These are phyloP conservation scores for Boletus eberwhitei DNA, from an alignment of 768 basidiomycete species.

Conservation along the genomic window DNA sequence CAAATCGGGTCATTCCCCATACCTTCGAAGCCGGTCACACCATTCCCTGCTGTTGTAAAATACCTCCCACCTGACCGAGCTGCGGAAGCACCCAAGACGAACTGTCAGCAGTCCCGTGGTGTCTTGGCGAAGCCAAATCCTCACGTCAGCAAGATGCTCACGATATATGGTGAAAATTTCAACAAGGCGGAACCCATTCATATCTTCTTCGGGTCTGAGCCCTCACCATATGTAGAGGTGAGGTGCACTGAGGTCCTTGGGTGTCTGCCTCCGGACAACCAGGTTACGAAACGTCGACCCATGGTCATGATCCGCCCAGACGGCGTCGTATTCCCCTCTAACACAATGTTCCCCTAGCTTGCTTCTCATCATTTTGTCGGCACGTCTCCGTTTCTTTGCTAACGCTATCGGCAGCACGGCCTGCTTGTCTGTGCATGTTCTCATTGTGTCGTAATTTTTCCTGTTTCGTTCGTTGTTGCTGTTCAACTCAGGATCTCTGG, in stretches of 20 bases:
- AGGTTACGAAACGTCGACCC: conserved; percentile 65
- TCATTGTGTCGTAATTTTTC: conserved; percentile 21
- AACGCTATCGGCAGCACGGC: conserved; percentile 29
- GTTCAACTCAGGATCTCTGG: conserved; percentile 29
- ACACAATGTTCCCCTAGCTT: conserved; percentile 71
- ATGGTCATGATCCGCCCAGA: conserved; percentile 81
- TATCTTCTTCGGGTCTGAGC: conserved; percentile 85
- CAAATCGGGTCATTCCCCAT: conserved; percentile 73
- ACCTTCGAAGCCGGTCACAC: conserved; percentile 79
- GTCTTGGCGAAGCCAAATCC: conserved; percentile 75
- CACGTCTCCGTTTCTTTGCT: conserved; percentile 15
- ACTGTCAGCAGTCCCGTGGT: conserved; percentile 61
- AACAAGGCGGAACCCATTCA: conserved; percentile 75
- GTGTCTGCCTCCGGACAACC: conserved; percentile 73
- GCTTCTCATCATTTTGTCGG: conserved; percentile 5
- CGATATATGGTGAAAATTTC: conserved; percentile 88
- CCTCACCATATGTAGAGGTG: conserved; percentile 83
- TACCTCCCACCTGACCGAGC: conserved; percentile 89
- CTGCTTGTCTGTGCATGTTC: conserved; percentile 22
- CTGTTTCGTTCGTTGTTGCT: conserved; percentile 16
- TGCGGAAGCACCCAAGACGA: conserved; percentile 74
- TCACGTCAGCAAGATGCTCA: conserved; percentile 75
- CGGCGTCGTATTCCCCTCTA: conserved; percentile 85
- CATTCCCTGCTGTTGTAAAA: conserved; percentile 84
- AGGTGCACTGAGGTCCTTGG: conserved; percentile 84